Base-by-base conservation (phyloP, 2,329 filamentous ascomycete genomes). In the Zalaria sp. region DNA sequence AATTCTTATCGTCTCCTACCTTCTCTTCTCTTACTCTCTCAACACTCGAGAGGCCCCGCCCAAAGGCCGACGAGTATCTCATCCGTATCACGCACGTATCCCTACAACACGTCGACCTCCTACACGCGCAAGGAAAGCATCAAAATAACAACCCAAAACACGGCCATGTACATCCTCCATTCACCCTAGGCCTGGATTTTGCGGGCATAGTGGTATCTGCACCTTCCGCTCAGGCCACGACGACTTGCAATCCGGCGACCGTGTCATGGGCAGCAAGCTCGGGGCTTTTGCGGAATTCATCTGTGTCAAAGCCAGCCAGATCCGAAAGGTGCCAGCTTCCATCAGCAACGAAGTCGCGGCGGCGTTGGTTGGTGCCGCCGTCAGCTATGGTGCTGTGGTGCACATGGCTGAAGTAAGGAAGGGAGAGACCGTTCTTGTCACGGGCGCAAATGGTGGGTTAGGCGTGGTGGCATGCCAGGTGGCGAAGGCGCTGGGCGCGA, bases 111-210 rank as follows among this genome's bases (percentile, higher is more conserved):
- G 73, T 77, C 38, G 75, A 79, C 50, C 66, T 74, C 5, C 65
- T 79, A 37, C 77, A 78, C 52, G 70, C 69, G 2, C 64, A 65
- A 51, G 75, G 74, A 5, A 66, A 69, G 47, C 75, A 79, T 50
- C 74, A 79, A 50, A 79, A 78, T 53, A 77, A 77, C 52, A 54
- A 58, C 38, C 44, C 50, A 18, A 57, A 56, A 38, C 63, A 60
- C 27, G 64, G 63, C n/a, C 66, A 73, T 41, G 65, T 74, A 32
- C 61, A 60, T 28, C 75, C 73, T 1, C 74, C 74, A 0, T 79
- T 79, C 56, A 67, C 65, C 1, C 64, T 77, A 0, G 75, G 75
- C 8, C 70, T 71, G n/a, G 74, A 79, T 52, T 79, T 78, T 50
- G 62, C 72, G 1, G 75, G 74, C n/a, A 58, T 66, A 2, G 60